Percentiles rank a stretch among this genome's conserved stretches.
phyloP scores from a whole-genome alignment of 148 eudicot species.

The Dysphania ambrosioides region DNA sequence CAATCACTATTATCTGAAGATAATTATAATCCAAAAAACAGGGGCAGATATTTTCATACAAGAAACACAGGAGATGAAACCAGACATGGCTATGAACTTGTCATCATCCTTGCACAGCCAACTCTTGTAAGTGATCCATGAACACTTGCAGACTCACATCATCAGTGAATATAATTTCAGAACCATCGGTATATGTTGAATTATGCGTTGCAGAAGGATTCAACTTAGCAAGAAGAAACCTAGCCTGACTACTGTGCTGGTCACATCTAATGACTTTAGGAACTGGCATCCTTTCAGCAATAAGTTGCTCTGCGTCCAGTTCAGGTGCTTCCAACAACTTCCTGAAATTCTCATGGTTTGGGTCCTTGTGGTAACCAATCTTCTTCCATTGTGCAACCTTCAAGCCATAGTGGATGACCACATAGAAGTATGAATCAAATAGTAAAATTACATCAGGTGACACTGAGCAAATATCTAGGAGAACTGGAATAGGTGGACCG shows the following conservation, averaged over 20 bases:
- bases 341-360: conserved; percentile 70
- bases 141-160: conserved; percentile 92
- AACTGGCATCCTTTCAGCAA: conserved; percentile 71
- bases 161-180: conserved; percentile 80
- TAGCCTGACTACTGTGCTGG: conserved; percentile 94
- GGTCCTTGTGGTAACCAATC: conserved; percentile 78
- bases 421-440: conserved; percentile 85
- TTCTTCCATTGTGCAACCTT: conserved; percentile 89
- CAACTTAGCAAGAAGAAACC: conserved; percentile 92
- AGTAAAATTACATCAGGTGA: conserved; percentile 85
- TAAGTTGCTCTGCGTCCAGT: conserved; percentile 73
- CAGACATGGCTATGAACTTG: conserved; percentile 16
- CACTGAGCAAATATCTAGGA: conserved; percentile 77
- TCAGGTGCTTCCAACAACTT: conserved; percentile 83
- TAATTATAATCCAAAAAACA: background rate
- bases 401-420: conserved; percentile 86
- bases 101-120: conserved; percentile 81
- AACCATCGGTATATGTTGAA: conserved; percentile 52
- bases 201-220: conserved; percentile 94
- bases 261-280: conserved; percentile 82
- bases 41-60: background rate
- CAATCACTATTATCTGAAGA: background rate
- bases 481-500: conserved; percentile 86
- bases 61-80: conserved; percentile 12
- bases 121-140: conserved; percentile 76